A percentile compares a stretch with the other conserved stretches of the same genome.
Evolutionary conservation across 2,329 filamentous ascomycete species (phyloP).

Genomic region (Scedosporium minutisporum): DNA sequence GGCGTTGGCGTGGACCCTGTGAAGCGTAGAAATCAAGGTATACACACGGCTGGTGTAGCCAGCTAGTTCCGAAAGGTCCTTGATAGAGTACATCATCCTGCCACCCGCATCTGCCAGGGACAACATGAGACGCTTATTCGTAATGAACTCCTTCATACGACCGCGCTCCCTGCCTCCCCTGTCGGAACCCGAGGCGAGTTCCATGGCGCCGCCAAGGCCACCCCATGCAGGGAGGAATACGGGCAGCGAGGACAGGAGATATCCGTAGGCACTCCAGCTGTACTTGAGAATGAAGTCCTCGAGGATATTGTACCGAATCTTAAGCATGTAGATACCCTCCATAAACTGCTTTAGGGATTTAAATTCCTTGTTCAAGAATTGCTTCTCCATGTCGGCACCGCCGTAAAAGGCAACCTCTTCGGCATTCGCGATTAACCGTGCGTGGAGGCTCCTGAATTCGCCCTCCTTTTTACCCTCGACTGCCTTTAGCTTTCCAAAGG

Average conservation of each 20-base stretch:
- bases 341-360: conserved; percentile 91
- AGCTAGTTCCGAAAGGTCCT: conserved; percentile 89
- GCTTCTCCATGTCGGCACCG: conserved; percentile 88
- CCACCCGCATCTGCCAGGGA: conserved; percentile 93
- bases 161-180: conserved; percentile 60
- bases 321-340: conserved; percentile 96
- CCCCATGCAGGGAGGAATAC: conserved; percentile 94
- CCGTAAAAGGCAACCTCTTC: conserved; percentile 98
- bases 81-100: conserved; percentile 99
- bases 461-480: conserved; percentile 93
- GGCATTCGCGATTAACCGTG: conserved; percentile 87
- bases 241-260: conserved; percentile 83
- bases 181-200: conserved; percentile 44
- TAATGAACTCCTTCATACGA: conserved; percentile 98
- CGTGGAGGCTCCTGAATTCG: conserved; percentile 85
- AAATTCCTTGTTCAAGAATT: conserved; percentile 85
- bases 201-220: conserved; percentile 64
- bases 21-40: conserved; percentile 86
- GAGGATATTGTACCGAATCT: conserved; percentile 97
- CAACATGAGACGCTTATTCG: conserved; percentile 96
- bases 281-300: conserved; percentile 98
- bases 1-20: conserved; percentile 83
- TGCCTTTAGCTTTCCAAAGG: conserved; percentile 93
- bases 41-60: conserved; percentile 96
- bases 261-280: conserved; percentile 96